Evolutionary conservation across 441 rosid genomes (phyloP), one percentile per base, ranked within the genome.

Genomic region (Lepidium campestre): DNA sequence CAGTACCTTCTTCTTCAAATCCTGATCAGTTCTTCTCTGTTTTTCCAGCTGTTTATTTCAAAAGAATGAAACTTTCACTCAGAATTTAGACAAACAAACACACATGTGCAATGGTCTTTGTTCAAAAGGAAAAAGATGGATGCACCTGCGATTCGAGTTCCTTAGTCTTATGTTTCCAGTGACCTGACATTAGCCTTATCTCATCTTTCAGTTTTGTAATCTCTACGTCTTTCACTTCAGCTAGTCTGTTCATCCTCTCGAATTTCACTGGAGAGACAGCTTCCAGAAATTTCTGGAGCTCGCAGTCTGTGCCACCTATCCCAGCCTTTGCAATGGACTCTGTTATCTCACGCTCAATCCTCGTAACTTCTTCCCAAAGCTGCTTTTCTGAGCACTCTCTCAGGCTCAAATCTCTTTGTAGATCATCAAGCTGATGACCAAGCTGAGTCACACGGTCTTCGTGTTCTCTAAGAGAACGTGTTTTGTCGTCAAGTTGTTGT

Each of bases 21-120:
- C 97, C 72, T 94, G 97, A 79, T 89, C 97, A 57, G 87, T 86
- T 73, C 89, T 79, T 23, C 84, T 78, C 74, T 91, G 97, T 76
- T 87, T 89, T 81, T 94, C 98, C 60, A 94, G 71, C 97, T 94
- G 85, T 17, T 40, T 14, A 10, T 10, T 25, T 18, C 46, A 22
- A 65, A 49, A 49, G 47, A 20, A 20, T 62, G 18, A 17, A 53
- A 17, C 48, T 14, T 29, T 7, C 15, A 10, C 1, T 37, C 10
- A 50, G 22, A 9, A 42, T 45, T 32, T 31, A 31, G 15, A 31
- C n/a, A 35, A 44, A 25, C 1, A 50, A 18, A 48, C 34, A 25
- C 1, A 49, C 9, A 37, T 40, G 19, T 25, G 12, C 19, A n/a
- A n/a, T 25, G 35, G 18, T 6, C 34, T 48, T 25, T 25, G 4